Evolutionary conservation across 1,284 basidiomycete genomes (phyloP), one percentile per base, ranked within the genome.

Genomic region (Cryptococcus deneoformans): DNA sequence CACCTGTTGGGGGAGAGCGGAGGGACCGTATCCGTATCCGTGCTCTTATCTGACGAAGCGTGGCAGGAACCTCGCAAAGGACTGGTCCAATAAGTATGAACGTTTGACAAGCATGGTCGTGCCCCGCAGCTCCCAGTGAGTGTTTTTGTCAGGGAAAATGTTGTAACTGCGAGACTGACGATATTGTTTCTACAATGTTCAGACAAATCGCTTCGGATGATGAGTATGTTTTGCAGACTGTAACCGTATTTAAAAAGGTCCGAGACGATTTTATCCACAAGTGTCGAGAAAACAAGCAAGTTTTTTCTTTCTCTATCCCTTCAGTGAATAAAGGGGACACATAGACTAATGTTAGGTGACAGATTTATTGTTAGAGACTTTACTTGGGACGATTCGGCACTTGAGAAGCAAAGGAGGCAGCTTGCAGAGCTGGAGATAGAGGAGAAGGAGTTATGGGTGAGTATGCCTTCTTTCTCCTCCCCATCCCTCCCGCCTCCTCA

Each of bases 391-490:
- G 89, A 94, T 72, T 86, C 87, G 43, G 85, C 87, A 54, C 82
- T 93, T n/a, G 82, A 82, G 62, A 91, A 88, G 77, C 90, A 95
- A 72, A 82, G 84, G 64, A 84, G 89, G 72, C 94, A 98, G 58
- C 80, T 97, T 10, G 85, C 86, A 36, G 82, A 83, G 38, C 87
- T 94, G 2, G 87, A 89, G 64, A 83, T 84, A 7, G 90, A 92
- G 47, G 96, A 99, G 81, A 95, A 92, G 80, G 94, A 99, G 73
- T 87, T 98, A 54, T 99, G 96, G 96, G 93, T 94, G 69, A 64
- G 86, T 69, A n/a, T 6, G 8, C 29, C 16, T 24, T 52, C 9
- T 40, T 46, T 52, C 38, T 34, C 42, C 38, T 51, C 42, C 11
- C 29, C 29, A 7, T n/a, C 20, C 1, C 43, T n/a, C 43, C 43